Conservation (phyloP, 805 yeast genomes). For the Cyberlindnera petersonii region DNA sequence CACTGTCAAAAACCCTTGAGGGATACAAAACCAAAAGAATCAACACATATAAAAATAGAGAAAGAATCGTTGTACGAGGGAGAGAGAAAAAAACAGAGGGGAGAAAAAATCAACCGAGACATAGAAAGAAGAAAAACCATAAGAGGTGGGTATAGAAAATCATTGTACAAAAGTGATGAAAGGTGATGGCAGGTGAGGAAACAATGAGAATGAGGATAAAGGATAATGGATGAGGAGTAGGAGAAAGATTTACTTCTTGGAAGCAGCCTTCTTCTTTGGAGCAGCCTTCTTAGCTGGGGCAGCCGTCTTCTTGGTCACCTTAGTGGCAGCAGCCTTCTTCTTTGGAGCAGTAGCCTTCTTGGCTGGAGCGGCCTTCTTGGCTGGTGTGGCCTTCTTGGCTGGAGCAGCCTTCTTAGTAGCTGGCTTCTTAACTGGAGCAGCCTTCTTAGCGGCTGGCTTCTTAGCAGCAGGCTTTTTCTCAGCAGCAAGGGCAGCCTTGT, state of each 20-base stretch:
- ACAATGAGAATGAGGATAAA: no score
- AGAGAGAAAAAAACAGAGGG: constrained; percentile 1
- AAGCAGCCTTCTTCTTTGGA: constrained; percentile 21
- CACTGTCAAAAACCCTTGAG: background rate
- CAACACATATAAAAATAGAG: background rate
- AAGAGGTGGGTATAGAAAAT: constrained; percentile 2
- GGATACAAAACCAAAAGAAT: constrained; percentile 1
- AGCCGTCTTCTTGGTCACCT: constrained; percentile 31
- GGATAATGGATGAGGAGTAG: no score
- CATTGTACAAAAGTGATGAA: constrained; percentile 1
- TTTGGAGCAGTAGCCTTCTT: constrained; percentile 25
- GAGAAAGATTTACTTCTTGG: constrained; percentile 6
- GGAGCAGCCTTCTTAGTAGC: constrained; percentile 21
- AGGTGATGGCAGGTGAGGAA: background rate
- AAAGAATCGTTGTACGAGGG: background rate
- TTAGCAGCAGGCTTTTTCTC: constrained; percentile 29
- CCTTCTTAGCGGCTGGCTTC: constrained; percentile 28
- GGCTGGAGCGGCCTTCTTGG: constrained; percentile 20
- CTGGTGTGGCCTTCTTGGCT: constrained; percentile 30
- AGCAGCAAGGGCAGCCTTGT: constrained; percentile 29
- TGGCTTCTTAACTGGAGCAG: constrained; percentile 30
- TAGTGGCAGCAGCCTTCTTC: constrained; percentile 27
- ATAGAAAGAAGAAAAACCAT: background rate
- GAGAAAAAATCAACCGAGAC: background rate
- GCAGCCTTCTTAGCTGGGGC: constrained; percentile 22